Base-by-base conservation (phyloP, 306 rosid species). In the Fragaria iinumae region DNA sequence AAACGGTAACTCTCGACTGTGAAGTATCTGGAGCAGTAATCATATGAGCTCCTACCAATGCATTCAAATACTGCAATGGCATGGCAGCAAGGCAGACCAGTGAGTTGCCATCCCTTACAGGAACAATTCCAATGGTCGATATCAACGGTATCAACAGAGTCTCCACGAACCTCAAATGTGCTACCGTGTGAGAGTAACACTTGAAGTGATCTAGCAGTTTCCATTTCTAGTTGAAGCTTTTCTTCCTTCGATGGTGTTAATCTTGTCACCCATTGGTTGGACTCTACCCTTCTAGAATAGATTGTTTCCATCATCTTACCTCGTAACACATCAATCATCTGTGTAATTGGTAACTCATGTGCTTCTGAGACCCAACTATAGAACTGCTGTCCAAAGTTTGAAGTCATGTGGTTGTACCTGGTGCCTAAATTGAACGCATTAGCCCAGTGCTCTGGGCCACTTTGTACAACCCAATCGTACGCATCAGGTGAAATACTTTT, bases 401-500 rank as follows among this genome's bases (percentile, higher is more conserved):
- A 92, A 20, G 88, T 83, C 83, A 92, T 81, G 66, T 81, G 86
- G 85, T 92, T 89, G 80, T 92, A 96, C 86, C 99, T 89, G 72
- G 87, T 88, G 83, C 99, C 98, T 59, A 41, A 80, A 59, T 87
- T 91, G 83, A 88, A 89, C 25, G 97, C 97, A 84, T 86, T 95
- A 65, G 97, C 93, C 99, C 97, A 96, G 76, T 89, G 97, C 84
- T 82, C 88, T 16, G 98, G 96, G 72, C 90, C 92, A 83, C 96
- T 90, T 77, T 86, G 86, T 41, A 91, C 74, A 76, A 96, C 97
- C 99, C 97, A 96, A 64, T 86, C 67, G 77, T 89, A 88, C 75
- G 99, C 99, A 45, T 96, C 96, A 43, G 96, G 93, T 76, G 97
- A 96, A 82, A 96, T 96, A 60, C 97, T 89, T 83, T 88, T 92